Evolutionary conservation across 2,329 filamentous ascomycete genomes (phyloP), one percentile per base, ranked within the genome.

Genomic region (Colletotrichum tropicale): DNA sequence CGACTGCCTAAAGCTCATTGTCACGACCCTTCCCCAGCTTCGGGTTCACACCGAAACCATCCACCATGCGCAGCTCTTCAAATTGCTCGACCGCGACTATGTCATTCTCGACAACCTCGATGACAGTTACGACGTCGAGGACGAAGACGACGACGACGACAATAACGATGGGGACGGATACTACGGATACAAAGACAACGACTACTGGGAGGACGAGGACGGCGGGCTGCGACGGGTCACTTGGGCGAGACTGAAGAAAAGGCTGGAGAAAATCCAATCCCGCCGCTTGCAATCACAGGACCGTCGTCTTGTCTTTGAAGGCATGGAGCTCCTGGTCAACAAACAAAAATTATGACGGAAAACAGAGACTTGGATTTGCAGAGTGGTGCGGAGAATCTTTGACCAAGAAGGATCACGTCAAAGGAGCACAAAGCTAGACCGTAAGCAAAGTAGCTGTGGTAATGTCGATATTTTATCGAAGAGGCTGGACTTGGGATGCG

Each of bases 241-340:
- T 21, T 52, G 43, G 43, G 43, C 6, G 1, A 52, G 2, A 52
- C 43, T 52, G 2, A 52, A 52, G 43, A 24, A 52, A 52, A 52
- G 3, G 5, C 2, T 52, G 43, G 6, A 52, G 43, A 52, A 52
- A 1, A 52, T 52, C 1, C 43, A 52, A 1, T 52, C 43, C n/a
- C 2, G 1, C n/a, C 2, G n/a, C 2, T 2, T 52, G 43, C 0
- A 2, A 13, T 0, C n/a, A 24, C 43, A 52, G 6, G 43, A 21
- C 6, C 43, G 43, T 10, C 43, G n/a, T 52, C 43, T 52, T 0
- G 43, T 52, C 1, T 52, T 52, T 24, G 43, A 52, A 52, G 43
- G 43, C 43, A 52, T 52, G 43, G 43, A 52, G 43, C 43, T 52
- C 3, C n/a, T 52, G 10, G 0, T 52, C 43, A 52, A 52, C 0